Evolutionary conservation across 169 alveolate species (phyloP), one percentile per base, ranked within the genome.

Genomic region (Cryptosporidium tyzzeri): DNA sequence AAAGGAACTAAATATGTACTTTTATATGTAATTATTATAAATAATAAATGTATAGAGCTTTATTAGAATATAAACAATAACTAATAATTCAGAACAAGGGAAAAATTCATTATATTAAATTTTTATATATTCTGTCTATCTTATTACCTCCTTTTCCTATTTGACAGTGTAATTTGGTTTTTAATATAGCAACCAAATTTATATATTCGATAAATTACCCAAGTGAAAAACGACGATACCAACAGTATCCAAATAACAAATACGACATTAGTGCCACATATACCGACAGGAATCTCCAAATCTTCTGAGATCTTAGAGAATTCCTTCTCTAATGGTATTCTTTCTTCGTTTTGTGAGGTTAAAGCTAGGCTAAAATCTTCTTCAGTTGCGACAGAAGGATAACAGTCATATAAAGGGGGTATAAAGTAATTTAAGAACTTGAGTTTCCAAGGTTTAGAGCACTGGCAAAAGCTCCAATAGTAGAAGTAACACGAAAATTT

Each of bases 381-480:
- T 21, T 59, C 80, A 0, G 80, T n/a, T 3, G 75, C 89, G 3
- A 80, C 59, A 16, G 80, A 80, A 1, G 89, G 89, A 50, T 80
- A 62, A n/a, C 89, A 80, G 35, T 80, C 89, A 50, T 80, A 80
- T n/a, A 62, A 18, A n/a, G 89, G 69, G 6, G 89, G 89, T 29
- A 80, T 80, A 10, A 59, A 3, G 65, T 62, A 80, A 26, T 80
- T 80, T 21, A 80, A 50, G 39, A 44, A 12, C 33, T 45, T 29
- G 33, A 59, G 23, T 12, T 35, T 80, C 89, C 89, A 80, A 29
- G 89, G 89, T n/a, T 67, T 80, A 10, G 73, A 62, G 39, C 89
- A 80, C 29, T 41, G 69, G 48, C 89, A 80, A 65, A 80, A 80
- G 29, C 89, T 80, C 89, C 89, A 80, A 45, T 80, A 80, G 55